Conservation (phyloP, 2,329 filamentous ascomycete genomes). For the Fusarium foetens region DNA sequence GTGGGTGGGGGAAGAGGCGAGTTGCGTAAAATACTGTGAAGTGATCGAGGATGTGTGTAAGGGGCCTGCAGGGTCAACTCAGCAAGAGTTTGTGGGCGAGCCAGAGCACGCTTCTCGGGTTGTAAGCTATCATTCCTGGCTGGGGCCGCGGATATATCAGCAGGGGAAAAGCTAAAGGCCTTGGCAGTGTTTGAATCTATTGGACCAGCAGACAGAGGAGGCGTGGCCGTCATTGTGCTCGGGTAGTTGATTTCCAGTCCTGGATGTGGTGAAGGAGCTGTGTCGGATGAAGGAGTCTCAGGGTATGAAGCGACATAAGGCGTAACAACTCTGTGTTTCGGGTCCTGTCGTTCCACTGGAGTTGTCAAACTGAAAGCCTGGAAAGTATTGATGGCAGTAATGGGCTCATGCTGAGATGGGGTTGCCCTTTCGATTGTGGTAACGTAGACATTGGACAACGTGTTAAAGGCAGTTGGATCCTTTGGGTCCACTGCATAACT, state of each 20-base stretch:
- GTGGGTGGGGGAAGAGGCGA: conserved; percentile 68
- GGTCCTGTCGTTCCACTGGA: conserved; percentile 46
- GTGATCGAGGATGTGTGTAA: conserved; percentile 66
- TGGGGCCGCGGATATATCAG: conserved; percentile 45
- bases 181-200: conserved; percentile 55
- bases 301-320: conserved; percentile 60
- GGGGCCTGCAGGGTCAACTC: conserved; percentile 54
- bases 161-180: conserved; percentile 59
- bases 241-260: conserved; percentile 59
- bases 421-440: conserved; percentile 70
- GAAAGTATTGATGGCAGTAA: conserved; percentile 61
- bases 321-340: conserved; percentile 52
- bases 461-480: conserved; percentile 73
- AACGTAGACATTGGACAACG: conserved; percentile 72
- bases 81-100: conserved; percentile 26
- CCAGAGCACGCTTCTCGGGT: conserved; percentile 26
- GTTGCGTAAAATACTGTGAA: conserved; percentile 74
- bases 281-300: conserved; percentile 64
- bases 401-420: conserved; percentile 57
- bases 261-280: conserved; percentile 59
- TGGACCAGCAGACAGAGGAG: conserved; percentile 65
- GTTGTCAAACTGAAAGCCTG: conserved; percentile 47
- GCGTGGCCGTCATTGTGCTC: conserved; percentile 68
- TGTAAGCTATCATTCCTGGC: conserved; percentile 9
- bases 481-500: conserved; percentile 59